Evolutionary conservation across 305 asterid genomes (phyloP), one percentile per base, ranked within the genome.

Genomic region (Fraxinus paxiana): DNA sequence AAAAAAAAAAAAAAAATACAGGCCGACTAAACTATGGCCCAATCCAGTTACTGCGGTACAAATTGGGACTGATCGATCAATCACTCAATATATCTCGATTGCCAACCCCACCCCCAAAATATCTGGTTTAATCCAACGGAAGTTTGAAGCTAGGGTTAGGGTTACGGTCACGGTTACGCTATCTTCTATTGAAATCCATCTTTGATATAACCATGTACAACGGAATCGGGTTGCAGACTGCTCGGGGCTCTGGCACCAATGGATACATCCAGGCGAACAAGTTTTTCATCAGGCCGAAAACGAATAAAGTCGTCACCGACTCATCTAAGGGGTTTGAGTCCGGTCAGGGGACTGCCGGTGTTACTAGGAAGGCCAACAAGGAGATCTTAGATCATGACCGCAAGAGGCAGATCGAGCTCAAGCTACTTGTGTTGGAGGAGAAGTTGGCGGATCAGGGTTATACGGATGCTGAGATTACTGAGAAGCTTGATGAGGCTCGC

Each of bases 381-480:
- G 98, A 93, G 37, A 95, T 95, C 13, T 77, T 95, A 73, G 98
- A 95, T 79, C 98, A 95, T 82, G 98, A 95, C 67, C 92, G 98
- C 34, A 93, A 93, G 84, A 96, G 98, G 67, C 94, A 90, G 90
- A 93, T 95, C 83, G 87, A 93, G 81, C 87, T 95, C 73, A 93
- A 90, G 88, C 98, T 95, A 38, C 84, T 91, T 12, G 89, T 90
- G 61, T 87, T 95, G 78, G 97, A 92, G 85, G 97, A 92, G 69
- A 92, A 89, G 87, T 85, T 95, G 77, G 26, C 65, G 1, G 98
- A 95, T 76, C 98, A 90, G 84, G 97, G 97, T 0, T 93, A 87
- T 51, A 89, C 99, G 0, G 98, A 95, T 34, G 85, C 89, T 15
- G 99, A 95, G 90, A 85, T 95, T 48, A 85, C 89, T 3, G 95